These are phyloP conservation scores for Schizopora paradoxa DNA, from an alignment of 1,284 basidiomycete genomes.

Conservation along the genomic window DNA sequence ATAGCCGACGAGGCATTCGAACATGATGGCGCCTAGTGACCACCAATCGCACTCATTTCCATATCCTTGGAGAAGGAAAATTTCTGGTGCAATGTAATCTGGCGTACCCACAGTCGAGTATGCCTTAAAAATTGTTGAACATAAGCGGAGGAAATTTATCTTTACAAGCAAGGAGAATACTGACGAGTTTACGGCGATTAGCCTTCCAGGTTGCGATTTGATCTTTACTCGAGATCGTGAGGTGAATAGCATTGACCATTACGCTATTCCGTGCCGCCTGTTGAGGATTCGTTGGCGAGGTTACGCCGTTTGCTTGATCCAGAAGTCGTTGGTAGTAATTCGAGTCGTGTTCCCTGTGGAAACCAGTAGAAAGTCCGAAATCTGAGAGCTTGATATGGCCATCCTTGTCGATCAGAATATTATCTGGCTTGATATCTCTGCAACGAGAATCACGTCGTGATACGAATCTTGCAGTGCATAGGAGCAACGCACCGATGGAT, in stretches of 20 bases:
- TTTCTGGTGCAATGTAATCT: constrained; percentile 98
- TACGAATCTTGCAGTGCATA: no score
- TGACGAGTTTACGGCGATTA: constrained; percentile 88
- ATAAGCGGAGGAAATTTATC: constrained; percentile 1
- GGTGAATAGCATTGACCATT: constrained; percentile 91
- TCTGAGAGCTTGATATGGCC: constrained; percentile 98
- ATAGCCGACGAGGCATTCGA: constrained; percentile 96
- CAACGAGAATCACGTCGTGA: constrained; percentile 10
- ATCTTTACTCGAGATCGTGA: constrained; percentile 89
- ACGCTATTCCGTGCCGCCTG: constrained; percentile 81
- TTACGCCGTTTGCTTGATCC: constrained; percentile 44
- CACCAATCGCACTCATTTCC: constrained; percentile 99
- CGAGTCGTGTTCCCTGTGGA: constrained; percentile 96
- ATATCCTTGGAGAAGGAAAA: constrained; percentile 96
- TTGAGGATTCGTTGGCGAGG: constrained; percentile 36
- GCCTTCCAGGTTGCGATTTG: constrained; percentile 99
- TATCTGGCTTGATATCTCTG: constrained; percentile 99
- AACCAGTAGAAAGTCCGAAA: constrained; percentile 95
- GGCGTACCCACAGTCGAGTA: constrained; percentile 99
- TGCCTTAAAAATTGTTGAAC: constrained; percentile 58
- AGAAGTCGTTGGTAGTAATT: constrained; percentile 91
- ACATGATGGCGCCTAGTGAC: constrained; percentile 97
- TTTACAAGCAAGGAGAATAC: constrained; percentile 24
- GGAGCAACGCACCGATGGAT: constrained; percentile 81
- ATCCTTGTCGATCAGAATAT: constrained; percentile 94